Evolutionary conservation across 1,284 basidiomycete species (phyloP).

Genomic region (Cystobasidium pallidum): DNA sequence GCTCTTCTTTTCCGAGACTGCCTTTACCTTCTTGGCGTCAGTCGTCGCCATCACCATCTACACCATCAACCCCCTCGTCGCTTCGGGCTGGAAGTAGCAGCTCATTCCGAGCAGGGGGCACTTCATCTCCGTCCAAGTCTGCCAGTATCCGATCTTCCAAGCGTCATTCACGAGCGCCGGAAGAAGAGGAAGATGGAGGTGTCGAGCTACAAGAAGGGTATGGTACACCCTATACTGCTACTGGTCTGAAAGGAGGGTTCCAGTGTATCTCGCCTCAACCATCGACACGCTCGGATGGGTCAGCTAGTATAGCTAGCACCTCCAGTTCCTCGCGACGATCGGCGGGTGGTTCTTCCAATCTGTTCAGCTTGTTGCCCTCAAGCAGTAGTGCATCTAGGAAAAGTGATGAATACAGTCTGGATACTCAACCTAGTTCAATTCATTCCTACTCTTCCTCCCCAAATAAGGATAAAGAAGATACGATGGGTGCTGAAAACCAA

Average conservation of each 20-base stretch:
- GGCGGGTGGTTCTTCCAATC: neutral
- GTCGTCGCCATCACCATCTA: slow-evolving; percentile 1
- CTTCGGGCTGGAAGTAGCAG: neutral
- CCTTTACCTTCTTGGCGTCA: slow-evolving; percentile 35
- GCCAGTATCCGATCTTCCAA: neutral
- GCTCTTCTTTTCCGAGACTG: slow-evolving; percentile 36
- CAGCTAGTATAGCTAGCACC: slow-evolving; percentile 11
- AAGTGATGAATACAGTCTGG: slow-evolving; percentile 18
- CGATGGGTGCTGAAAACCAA: neutral
- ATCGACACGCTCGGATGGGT: neutral
- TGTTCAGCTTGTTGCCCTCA: slow-evolving; percentile 3
- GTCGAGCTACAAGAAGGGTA: slow-evolving; percentile 40
- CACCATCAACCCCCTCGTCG: neutral
- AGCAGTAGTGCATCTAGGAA: neutral
- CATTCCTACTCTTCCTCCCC: neutral
- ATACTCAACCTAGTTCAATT: neutral
- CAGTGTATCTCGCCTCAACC: slow-evolving; percentile 4
- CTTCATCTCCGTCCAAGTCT: neutral
- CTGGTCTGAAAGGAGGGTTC: slow-evolving; percentile 32
- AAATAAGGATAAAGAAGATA: too few relatives aligned
- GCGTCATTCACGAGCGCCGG: neutral
- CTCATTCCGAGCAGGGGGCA: neutral
- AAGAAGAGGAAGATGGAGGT: slow-evolving; percentile 21
- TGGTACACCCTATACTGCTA: slow-evolving; percentile 35
- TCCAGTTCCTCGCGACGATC: slow-evolving; percentile 16